Percentiles rank a stretch among this genome's conserved stretches.
phyloP scores from a whole-genome alignment of 495 filamentous ascomycete genomes.

The Penicillium ucsense region DNA sequence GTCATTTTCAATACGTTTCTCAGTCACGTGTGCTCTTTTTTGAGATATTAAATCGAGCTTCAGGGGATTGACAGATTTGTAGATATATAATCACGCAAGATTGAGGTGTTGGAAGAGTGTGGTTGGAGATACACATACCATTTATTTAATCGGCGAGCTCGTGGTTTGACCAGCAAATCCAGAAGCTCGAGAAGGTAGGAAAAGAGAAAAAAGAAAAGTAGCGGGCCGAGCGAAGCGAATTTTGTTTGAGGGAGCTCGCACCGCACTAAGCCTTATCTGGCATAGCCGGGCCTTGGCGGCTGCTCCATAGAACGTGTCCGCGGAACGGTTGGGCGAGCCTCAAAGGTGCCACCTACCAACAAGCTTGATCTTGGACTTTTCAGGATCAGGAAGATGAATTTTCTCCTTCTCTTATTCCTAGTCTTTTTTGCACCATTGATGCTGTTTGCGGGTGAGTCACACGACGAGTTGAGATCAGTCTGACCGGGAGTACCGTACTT shows the following conservation, averaged over 20 bases:
- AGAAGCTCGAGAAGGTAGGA: slow-evolving; percentile 11
- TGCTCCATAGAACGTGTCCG: background rate
- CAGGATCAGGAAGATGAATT: slow-evolving; percentile 29
- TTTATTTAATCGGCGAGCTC: slow-evolving; percentile 15
- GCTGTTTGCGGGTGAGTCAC: slow-evolving; percentile 36
- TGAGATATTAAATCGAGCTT: slow-evolving; percentile 40
- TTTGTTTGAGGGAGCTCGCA: slow-evolving; percentile 12
- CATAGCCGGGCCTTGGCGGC: slow-evolving; percentile 5
- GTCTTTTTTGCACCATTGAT: slow-evolving; percentile 40
- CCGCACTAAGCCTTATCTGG: slow-evolving; percentile 22
- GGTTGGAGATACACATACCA: slow-evolving; percentile 23
- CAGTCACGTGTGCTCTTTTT: slow-evolving; percentile 38
- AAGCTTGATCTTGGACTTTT: background rate
- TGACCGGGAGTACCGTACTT: background rate
- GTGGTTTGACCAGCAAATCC: slow-evolving; percentile 30
- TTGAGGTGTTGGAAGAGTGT: slow-evolving; percentile 1
- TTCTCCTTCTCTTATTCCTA: slow-evolving; percentile 38
- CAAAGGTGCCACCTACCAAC: background rate
- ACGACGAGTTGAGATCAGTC: background rate
- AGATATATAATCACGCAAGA: slow-evolving; percentile 62
- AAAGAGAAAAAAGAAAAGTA: slow-evolving; percentile 8
- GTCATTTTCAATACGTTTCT: slow-evolving; percentile 44
- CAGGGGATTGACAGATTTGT: slow-evolving; percentile 91
- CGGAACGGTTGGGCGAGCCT: background rate
- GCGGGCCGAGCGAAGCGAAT: slow-evolving; percentile 7